Evolutionary conservation across 2,329 filamentous ascomycete genomes (phyloP).

Genomic region (Stemphylium lycopersici): DNA sequence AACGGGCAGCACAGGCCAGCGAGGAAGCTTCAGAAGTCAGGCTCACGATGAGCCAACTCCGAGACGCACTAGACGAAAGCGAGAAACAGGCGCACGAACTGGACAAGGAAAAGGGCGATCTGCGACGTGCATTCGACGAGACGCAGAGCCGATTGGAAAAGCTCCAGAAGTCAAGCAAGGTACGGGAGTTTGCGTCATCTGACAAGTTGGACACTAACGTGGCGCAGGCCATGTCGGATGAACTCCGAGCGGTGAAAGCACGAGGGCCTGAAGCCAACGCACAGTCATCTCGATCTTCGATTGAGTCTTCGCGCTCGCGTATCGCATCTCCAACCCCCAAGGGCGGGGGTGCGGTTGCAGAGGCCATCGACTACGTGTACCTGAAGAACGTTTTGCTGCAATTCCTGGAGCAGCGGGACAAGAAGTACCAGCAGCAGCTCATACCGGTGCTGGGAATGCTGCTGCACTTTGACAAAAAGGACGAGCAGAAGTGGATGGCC

Average conservation of each 20-base stretch:
- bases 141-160: constrained; percentile 78
- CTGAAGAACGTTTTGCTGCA: constrained; percentile 82
- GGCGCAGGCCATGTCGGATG: constrained; percentile 60
- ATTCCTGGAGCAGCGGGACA: constrained; percentile 81
- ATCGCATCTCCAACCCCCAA: constrained; percentile 57
- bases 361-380: constrained; percentile 67
- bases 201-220: constrained; percentile 22
- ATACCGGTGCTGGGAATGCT: constrained; percentile 79
- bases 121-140: constrained; percentile 79
- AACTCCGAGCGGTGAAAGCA: constrained; percentile 58
- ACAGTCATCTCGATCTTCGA: constrained; percentile 64
- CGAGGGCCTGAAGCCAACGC: constrained; percentile 52
- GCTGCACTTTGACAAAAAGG: constrained; percentile 76
- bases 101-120: constrained; percentile 79
- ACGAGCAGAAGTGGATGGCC: constrained; percentile 86
- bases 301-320: constrained; percentile 59
- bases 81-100: constrained; percentile 83
- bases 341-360: constrained; percentile 39
- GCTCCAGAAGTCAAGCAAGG: constrained; percentile 70
- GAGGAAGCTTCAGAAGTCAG: constrained; percentile 79
- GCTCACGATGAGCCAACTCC: constrained; percentile 76
- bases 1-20: constrained; percentile 68
- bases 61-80: constrained; percentile 81
- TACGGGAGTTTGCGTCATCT: constrained; percentile 21
- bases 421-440: constrained; percentile 74